These are phyloP conservation scores for Trichoderma aggressivum DNA, from an alignment of 2,329 filamentous ascomycete species.

Conservation along the genomic window DNA sequence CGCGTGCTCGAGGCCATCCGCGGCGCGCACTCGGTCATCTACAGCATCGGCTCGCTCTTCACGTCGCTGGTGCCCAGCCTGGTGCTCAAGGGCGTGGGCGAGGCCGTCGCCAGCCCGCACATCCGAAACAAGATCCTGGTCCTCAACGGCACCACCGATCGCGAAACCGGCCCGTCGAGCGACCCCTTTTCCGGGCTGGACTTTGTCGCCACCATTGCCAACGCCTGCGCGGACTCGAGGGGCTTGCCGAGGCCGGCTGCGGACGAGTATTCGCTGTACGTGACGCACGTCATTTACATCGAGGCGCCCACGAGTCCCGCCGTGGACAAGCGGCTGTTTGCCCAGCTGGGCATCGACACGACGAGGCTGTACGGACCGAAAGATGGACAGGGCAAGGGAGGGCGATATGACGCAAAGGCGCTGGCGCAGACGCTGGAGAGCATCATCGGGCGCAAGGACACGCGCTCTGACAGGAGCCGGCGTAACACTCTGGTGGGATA, in stretches of 20 bases:
- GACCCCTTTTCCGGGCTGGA: constrained; percentile 69
- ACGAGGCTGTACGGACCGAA: constrained; percentile 73
- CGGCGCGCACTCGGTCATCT: constrained; percentile 68
- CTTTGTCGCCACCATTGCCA: constrained; percentile 76
- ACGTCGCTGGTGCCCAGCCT: constrained; percentile 84
- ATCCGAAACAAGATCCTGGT: constrained; percentile 73
- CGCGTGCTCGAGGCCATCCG: constrained; percentile 69
- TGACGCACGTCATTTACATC: constrained; percentile 81
- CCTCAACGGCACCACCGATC: constrained; percentile 77
- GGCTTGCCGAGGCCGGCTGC: constrained; percentile 39
- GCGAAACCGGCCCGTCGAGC: constrained; percentile 73
- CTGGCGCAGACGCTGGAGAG: constrained; percentile 72
- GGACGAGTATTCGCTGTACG: constrained; percentile 61
- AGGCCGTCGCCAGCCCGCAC: constrained; percentile 44
- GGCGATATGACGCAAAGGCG: constrained; percentile 71
- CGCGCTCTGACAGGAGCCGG: constrained; percentile 37
- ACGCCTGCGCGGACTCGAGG: constrained; percentile 68
- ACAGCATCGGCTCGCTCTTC: constrained; percentile 91
- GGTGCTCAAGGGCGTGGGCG: constrained; percentile 70
- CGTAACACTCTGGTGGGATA: constrained; percentile 44
- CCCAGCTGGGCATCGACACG: constrained; percentile 68
- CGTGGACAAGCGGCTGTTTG: constrained; percentile 65
- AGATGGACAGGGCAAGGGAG: constrained; percentile 39
- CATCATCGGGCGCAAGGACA: constrained; percentile 61
- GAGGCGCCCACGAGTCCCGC: constrained; percentile 66